Evolutionary conservation across 2,329 filamentous ascomycete species (phyloP), one percentile per base, ranked within the genome.

Genomic region (Fusarium pseudoanthophilum): DNA sequence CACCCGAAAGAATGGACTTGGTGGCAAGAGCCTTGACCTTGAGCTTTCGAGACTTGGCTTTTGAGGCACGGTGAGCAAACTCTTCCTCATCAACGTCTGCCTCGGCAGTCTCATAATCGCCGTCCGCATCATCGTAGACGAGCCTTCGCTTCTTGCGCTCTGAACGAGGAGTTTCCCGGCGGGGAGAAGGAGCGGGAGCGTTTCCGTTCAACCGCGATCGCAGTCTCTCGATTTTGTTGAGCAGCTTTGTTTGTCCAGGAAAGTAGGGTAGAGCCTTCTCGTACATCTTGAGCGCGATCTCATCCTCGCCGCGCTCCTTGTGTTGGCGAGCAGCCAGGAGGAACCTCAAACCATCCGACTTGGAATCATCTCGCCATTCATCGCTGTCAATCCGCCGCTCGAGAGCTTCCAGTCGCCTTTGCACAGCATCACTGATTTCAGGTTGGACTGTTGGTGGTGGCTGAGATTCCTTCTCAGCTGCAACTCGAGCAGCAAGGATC

Each of bases 291-390:
- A 98, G 83, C 0, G 95, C 94, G 39, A 90, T 93, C 7, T 85
- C 85, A 58, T 97, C 91, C 75, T 98, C 93, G 4, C 94, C 94
- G 8, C 90, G 88, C 59, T 94, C 93, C 79, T 95, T 95, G 78
- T 97, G 93, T 80, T 98, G 95, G 74, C 96, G 93, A 2, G 94
- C 95, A 87, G 96, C 94, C n/a, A 98, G 86, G 39, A 98, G 84
- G 77, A 93, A 94, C 16, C 94, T 93, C 34, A 98, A 83, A 0
- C 95, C 96, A 71, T 97, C 94, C 0, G 93, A 92, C 60, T 93
- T 90, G 32, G 88, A 85, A 76, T 97, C 94, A 42, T 95, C 93
- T 51, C 80, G 79, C 67, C 84, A 85, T 48, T 86, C 89, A 26
- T 89, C 89, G 65, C 79, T 82, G 36, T 95, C 93, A 34, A 98